These are phyloP conservation scores for Flagelloscypha sp. DNA, from an alignment of 768 basidiomycete genomes.

Conservation along the genomic window DNA sequence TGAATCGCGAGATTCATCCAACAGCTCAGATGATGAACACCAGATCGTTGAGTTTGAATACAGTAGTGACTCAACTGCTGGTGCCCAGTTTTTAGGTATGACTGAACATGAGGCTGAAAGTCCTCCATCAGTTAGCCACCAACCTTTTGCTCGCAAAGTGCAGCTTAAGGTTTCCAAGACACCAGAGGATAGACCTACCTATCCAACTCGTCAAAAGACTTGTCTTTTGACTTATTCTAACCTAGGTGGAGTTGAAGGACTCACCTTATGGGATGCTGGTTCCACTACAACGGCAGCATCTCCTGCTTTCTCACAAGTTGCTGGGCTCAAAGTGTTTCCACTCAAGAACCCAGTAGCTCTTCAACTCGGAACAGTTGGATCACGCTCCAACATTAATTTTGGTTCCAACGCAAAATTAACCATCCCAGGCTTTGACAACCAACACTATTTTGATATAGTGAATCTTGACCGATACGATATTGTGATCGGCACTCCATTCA, in stretches of 20 bases:
- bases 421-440: slow-evolving; percentile 1
- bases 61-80: too few relatives aligned
- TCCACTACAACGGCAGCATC: slow-evolving; percentile 14
- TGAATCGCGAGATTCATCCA: too few relatives aligned
- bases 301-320: slow-evolving; percentile 13
- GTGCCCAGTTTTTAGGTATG: too few relatives aligned
- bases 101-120: too few relatives aligned
- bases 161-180: too few relatives aligned
- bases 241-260: neutral
- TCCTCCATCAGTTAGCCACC: too few relatives aligned
- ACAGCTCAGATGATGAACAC: too few relatives aligned
- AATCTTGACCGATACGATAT: slow-evolving; percentile 32
- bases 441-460: slow-evolving; percentile 25
- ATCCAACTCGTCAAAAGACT: neutral
- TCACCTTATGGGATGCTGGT: slow-evolving; percentile 8
- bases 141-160: too few relatives aligned
- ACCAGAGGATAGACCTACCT: slow-evolving; percentile 1
- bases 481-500: slow-evolving; percentile 30
- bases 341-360: slow-evolving; percentile 25
- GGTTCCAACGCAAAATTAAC: slow-evolving; percentile 14
- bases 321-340: slow-evolving; percentile 5
- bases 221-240: slow-evolving; percentile 1
- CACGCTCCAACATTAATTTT: slow-evolving; percentile 27
- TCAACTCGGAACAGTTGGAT: slow-evolving; percentile 34
- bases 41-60: too few relatives aligned